phyloP scores from a whole-genome alignment of 495 filamentous ascomycete genomes.

The Chaetomidium leptoderma region DNA sequence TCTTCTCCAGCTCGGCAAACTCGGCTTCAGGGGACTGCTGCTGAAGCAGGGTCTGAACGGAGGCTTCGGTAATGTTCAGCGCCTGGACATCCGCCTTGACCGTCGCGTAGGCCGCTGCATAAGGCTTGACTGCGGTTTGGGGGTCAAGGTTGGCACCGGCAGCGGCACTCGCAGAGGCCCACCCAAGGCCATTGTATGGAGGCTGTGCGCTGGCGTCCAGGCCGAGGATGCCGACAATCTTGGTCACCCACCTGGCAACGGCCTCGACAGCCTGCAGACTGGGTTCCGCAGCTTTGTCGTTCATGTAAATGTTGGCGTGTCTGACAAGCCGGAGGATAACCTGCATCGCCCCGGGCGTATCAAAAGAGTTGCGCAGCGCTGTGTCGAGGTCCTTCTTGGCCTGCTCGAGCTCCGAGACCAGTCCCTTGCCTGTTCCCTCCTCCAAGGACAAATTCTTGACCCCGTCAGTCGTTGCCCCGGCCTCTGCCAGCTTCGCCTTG shows the following conservation, averaged over 20 bases:
- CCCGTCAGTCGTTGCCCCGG: conserved; percentile 39
- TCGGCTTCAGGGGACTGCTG: conserved; percentile 40
- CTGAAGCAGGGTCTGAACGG: conserved; percentile 28
- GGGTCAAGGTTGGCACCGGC: conserved; percentile 47
- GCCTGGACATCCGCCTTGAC: conserved; percentile 38
- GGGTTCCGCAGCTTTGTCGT: conserved; percentile 43
- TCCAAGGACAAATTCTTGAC: conserved; percentile 42
- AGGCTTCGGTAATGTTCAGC: conserved; percentile 34
- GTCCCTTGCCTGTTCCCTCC: conserved; percentile 27
- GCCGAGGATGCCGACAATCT: conserved; percentile 78
- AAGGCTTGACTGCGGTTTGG: conserved; percentile 43
- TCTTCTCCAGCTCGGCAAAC: conserved; percentile 38
- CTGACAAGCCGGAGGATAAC: conserved; percentile 69
- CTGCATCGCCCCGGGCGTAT: conserved; percentile 74
- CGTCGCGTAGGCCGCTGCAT: conserved; percentile 35
- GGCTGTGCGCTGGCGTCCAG: conserved; percentile 64
- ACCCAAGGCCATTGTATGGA: conserved; percentile 65
- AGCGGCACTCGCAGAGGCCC: conserved; percentile 68
- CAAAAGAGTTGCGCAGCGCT: conserved; percentile 81
- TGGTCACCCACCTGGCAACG: conserved; percentile 75
- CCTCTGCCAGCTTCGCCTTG: conserved; percentile 53
- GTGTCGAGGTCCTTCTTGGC: conserved; percentile 61
- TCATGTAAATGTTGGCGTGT: conserved; percentile 68
- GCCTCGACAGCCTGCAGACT: conserved; percentile 53
- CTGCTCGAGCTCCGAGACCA: conserved; percentile 50